Base-by-base conservation (phyloP, 768 basidiomycete genomes). In the Baorangia bicolor region DNA sequence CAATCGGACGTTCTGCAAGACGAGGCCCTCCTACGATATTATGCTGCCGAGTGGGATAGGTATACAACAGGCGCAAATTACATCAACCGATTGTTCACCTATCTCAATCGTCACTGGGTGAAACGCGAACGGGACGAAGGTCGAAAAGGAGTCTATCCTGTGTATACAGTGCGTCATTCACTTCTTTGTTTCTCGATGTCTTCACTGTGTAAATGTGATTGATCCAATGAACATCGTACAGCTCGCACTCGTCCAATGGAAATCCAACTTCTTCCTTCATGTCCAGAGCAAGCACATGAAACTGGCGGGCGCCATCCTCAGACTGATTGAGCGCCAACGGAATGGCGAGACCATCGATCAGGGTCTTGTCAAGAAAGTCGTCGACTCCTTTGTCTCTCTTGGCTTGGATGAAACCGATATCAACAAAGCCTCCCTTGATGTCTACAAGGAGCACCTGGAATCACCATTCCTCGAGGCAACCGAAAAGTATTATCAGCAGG, bases 31-130 rank as follows among this genome's bases (percentile, higher is more conserved):
- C 76, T 99, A 53, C 85, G 87, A 60, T 98, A 91, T 69, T 99
- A 98, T 68, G 93, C 92, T 2, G 70, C 74, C 56, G 94, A 98
- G 72, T 98, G 97, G 97, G 89, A 92, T 64, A 81, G 94, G 41
- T 98, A 98, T 75, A 99, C 97, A 0, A 96, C 88, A 3, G 96
- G 96, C 44, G 95, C 96, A 1, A 94, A 92, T 68, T 98, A 97
- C 70, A 93, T 98, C 74, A 96, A 98, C 71, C 89, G 96, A 53
- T 76, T 99, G 34, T 98, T 98, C 78, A 95, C 93, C 3, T 98
- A 98, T 75, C 82, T 99, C 54, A 98, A 99, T 74, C 92, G 96
- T 21, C 94, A 98, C 74, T 99, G 97, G 97, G 96, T 99, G 41
- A 96, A 95, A 77, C 83, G 96, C 49, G 97, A 99, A 71, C 85